Percentiles rank a stretch among this genome's conserved stretches.
Conservation (phyloP, 2,329 filamentous ascomycete genomes). For the Trichoderma koningiopsis region DNA sequence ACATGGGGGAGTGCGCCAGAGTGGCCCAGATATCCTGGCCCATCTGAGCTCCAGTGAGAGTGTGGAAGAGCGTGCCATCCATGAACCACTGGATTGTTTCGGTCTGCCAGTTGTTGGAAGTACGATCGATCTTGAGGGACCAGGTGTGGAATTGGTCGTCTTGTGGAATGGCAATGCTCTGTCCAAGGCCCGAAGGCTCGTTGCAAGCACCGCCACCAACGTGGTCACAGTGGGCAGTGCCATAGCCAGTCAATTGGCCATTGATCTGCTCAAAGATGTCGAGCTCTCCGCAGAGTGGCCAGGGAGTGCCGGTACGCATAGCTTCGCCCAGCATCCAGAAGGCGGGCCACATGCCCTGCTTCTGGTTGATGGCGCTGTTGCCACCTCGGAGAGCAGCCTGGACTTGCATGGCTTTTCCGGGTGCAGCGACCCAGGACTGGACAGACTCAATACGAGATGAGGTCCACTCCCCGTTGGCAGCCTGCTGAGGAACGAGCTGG, state of each 20-base stretch:
- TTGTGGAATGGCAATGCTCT: constrained; percentile 40
- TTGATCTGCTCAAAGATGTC: constrained; percentile 55
- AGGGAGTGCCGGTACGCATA: constrained; percentile 48
- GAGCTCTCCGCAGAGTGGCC: constrained; percentile 55
- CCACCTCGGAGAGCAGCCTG: constrained; percentile 52
- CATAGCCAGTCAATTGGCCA: constrained; percentile 48
- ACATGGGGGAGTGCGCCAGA: constrained; percentile 47
- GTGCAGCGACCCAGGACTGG: constrained; percentile 48
- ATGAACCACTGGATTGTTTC: constrained; percentile 54
- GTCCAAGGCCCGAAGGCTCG: constrained; percentile 47
- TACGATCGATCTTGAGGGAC: constrained; percentile 51
- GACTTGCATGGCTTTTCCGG: constrained; percentile 45
- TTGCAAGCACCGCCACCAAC: constrained; percentile 50
- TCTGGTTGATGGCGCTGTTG: constrained; percentile 35
- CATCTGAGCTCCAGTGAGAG: constrained; percentile 46
- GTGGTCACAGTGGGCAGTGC: constrained; percentile 51
- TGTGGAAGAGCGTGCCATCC: constrained; percentile 49
- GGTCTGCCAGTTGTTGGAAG: constrained; percentile 45
- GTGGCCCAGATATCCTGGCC: constrained; percentile 47
- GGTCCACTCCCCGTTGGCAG: constrained; percentile 47
- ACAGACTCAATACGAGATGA: constrained; percentile 53
- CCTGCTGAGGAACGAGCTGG: constrained; percentile 52
- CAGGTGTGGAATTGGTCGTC: constrained; percentile 53
- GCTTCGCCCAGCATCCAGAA: constrained; percentile 56
- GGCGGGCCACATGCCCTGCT: constrained; percentile 56